Evolutionary conservation across 495 filamentous ascomycete genomes (phyloP), one percentile per base, ranked within the genome.

Genomic region (Xylaria palmicola): DNA sequence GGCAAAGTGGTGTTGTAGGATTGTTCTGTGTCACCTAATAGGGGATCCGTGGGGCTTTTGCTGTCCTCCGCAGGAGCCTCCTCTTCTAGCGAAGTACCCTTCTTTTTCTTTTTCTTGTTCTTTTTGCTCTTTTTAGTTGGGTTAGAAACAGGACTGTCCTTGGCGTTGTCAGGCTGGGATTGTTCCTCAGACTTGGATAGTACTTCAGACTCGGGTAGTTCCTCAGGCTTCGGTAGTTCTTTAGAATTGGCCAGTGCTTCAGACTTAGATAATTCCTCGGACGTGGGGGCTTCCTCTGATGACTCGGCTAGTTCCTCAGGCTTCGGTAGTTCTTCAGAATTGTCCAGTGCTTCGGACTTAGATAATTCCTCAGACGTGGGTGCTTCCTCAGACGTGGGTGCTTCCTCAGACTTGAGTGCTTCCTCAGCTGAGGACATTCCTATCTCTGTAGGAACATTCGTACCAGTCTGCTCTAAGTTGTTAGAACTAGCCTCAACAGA

Each of bases 121-220:
- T 68, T 70, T 54, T 71, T 70, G 26, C 55, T 56, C 47, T 68
- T 72, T 45, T 67, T 70, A n/a, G 68, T 48, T 10, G 69, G 65
- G 27, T 47, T 24, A 40, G 37, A 13, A 39, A 13, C 9, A 54
- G 49, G 32, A 4, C 19, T n/a, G 15, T 43, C 45, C 6, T 60
- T 13, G 0, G 37, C 36, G 29, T 50, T 12, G 13, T 59, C 56
- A 20, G 15, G 13, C 24, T 60, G 27, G 19, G 50, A n/a, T 22
- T 22, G 22, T 30, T 39, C 49, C 7, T 53, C 48, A 26, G 12
- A n/a, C n/a, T n/a, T n/a, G n/a, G n/a, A n/a, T n/a, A n/a, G n/a
- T n/a, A n/a, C n/a, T n/a, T n/a, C 37, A 10, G 17, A n/a, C n/a
- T n/a, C n/a, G n/a, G n/a, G n/a, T n/a, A n/a, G n/a, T n/a, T n/a